phyloP scores from a whole-genome alignment of 1,284 basidiomycete species.

The Marasmius fiardii region DNA sequence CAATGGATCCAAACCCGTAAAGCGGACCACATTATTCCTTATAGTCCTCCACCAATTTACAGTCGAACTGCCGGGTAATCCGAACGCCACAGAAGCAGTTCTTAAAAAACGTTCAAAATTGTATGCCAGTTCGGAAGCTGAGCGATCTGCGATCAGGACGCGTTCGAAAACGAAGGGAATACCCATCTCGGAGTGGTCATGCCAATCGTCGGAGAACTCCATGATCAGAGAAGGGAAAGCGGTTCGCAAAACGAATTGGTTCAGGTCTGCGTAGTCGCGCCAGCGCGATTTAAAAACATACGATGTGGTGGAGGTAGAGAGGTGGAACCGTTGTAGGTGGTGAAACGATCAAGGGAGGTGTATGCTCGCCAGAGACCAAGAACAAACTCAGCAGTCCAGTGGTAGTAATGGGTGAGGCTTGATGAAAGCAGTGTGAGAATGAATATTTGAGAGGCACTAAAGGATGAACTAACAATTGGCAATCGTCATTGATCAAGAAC shows the following conservation, averaged over 20 bases:
- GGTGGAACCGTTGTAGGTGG: constrained; percentile 61
- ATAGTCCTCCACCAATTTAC: constrained; percentile 81
- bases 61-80: constrained; percentile 55
- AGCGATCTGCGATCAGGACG: constrained; percentile 79
- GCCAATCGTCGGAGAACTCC: constrained; percentile 80
- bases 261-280: constrained; percentile 86
- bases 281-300: constrained; percentile 78
- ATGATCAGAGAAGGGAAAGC: constrained; percentile 74
- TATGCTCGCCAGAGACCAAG: constrained; percentile 89
- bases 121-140: constrained; percentile 72
- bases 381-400: constrained; percentile 86
- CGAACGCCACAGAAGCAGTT: constrained; percentile 71
- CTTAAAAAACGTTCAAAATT: constrained; percentile 70
- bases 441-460: not conserved
- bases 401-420: constrained; percentile 78
- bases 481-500: constrained; percentile 79
- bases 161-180: constrained; percentile 79
- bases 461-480: constrained; percentile 65
- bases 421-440: not conserved
- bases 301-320: constrained; percentile 70
- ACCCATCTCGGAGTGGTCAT: constrained; percentile 67
- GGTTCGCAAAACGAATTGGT: constrained; percentile 72
- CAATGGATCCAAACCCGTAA: constrained; percentile 52
- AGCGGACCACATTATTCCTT: constrained; percentile 68
- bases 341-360: constrained; percentile 71